phyloP scores from a whole-genome alignment of 2,329 filamentous ascomycete species.

The Blastomyces silverae region DNA sequence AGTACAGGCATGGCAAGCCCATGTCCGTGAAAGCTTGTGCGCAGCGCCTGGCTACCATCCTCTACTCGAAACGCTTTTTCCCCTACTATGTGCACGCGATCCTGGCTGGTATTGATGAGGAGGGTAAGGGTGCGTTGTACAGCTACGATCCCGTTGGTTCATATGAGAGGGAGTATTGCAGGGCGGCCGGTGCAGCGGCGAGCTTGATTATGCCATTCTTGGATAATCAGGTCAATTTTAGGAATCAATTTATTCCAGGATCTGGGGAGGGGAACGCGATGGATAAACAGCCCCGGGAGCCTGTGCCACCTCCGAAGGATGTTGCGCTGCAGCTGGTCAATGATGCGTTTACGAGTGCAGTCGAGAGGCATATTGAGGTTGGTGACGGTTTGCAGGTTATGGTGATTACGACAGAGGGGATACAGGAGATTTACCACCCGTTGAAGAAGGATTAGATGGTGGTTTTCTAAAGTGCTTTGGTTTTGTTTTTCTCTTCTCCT shows the following conservation, averaged over 20 bases:
- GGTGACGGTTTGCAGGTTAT: conserved; percentile 95
- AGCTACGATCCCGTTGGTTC: conserved; percentile 96
- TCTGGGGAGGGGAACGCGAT: conserved; percentile 78
- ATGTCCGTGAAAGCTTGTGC: conserved; percentile 94
- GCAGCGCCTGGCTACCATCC: conserved; percentile 86
- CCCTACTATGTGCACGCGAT: conserved; percentile 97
- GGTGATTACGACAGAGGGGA: conserved; percentile 79
- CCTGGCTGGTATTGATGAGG: conserved; percentile 85
- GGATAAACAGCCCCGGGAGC: conserved; percentile 55
- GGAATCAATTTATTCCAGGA: conserved; percentile 92
- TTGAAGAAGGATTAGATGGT: conserved; percentile 76
- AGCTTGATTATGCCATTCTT: conserved; percentile 98
- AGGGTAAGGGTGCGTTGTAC: conserved; percentile 89
- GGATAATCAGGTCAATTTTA: conserved; percentile 99
- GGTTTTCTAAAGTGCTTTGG: conserved; percentile 19
- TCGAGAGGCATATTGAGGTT: conserved; percentile 98
- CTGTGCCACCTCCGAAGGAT: conserved; percentile 60
- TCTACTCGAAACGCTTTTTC: conserved; percentile 98
- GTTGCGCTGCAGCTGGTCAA: conserved; percentile 83
- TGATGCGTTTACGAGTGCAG: conserved; percentile 96
- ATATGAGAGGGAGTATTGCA: conserved; percentile 94
- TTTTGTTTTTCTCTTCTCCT: background rate
- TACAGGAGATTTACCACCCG: conserved; percentile 74
- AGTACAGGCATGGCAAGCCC: conserved; percentile 93
- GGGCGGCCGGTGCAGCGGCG: conserved; percentile 83